Conservation (phyloP, 257 asterid species). For the Nicotiana obtusifolia region DNA sequence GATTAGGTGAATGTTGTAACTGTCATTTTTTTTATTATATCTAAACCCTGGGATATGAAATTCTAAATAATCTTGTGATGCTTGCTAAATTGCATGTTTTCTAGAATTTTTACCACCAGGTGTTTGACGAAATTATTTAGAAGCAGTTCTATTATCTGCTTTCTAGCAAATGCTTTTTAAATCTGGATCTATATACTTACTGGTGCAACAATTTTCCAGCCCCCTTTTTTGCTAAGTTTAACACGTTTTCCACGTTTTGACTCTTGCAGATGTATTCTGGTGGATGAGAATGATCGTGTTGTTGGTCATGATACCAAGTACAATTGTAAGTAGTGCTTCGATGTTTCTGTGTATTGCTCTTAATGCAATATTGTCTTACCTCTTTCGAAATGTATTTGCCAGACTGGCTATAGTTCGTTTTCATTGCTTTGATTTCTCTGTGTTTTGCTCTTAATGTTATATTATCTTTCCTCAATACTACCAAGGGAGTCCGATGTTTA, state of each 20-base stretch:
- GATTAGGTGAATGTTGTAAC: not conserved
- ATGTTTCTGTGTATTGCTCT: no score
- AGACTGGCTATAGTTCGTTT: not conserved
- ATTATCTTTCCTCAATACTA: not conserved
- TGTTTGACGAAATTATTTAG: not conserved
- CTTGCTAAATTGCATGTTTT: not conserved
- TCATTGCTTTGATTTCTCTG: not conserved
- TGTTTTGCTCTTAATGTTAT: not conserved
- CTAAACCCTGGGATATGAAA: not conserved
- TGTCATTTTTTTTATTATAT: not conserved
- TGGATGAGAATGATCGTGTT: conserved; percentile 79
- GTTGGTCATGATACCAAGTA: conserved; percentile 90
- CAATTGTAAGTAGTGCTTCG: conserved; percentile 55
- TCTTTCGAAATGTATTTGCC: no score
- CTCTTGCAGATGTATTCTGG: conserved; percentile 81
- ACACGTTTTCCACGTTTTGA: not conserved
- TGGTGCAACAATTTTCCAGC: not conserved
- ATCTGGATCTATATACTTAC: not conserved
- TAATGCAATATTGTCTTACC: no score
- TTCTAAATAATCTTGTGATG: not conserved
- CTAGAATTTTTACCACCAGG: not conserved
- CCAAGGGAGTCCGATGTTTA: not conserved
- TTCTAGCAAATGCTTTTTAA: not conserved
- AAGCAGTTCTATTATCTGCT: not conserved
- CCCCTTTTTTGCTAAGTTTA: not conserved